Evolutionary conservation across 2,329 filamentous ascomycete species (phyloP), one percentile per base, ranked within the genome.

Genomic region (Xylaria sp.): DNA sequence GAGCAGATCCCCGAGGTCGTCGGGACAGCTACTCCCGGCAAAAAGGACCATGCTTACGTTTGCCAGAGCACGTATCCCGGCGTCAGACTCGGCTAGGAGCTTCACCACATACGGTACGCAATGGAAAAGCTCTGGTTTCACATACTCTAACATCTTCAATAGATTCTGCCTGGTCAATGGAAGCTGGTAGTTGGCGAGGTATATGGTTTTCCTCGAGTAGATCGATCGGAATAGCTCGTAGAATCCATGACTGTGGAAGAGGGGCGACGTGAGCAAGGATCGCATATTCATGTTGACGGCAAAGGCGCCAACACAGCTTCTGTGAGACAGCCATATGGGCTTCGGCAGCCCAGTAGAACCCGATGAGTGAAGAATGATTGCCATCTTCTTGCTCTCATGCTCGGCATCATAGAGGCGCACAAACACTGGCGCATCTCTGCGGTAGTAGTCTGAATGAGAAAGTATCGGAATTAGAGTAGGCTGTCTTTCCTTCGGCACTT

Each of bases 101-200:
- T 88, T 88, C 46, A 90, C 74, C 0, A 85, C 82, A 67, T 89
- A 89, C 0, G 88, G 88, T 2, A 90, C 88, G 28, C 80, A 82
- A 68, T 87, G 84, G 59, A 89, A 82, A 46, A 85, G 82, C 59
- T 88, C 80, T 0, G 84, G 81, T 46, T 81, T 74, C 28, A 81
- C 74, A 0, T 76, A 74, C 2, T 78, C 74, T 74, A 86, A 77
- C 3, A 80, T 81, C 23, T 78, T 75, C 0, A 85, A 73, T 9
- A 86, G 73, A 40, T 80, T 79, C 28, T 77, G 77, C 3, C 79
- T 80, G 0, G 87, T 87, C 23, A 88, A 75, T 1, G 86, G 86
- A 26, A 87, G 72, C 7, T 78, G 78, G 4, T 83, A 80, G 65
- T 84, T 86, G 72, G 83, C 84, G 63, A 87, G 77, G 65, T 83